Evolutionary conservation across 1,139 yeast species (phyloP).

Genomic region (Pichia sp.): DNA sequence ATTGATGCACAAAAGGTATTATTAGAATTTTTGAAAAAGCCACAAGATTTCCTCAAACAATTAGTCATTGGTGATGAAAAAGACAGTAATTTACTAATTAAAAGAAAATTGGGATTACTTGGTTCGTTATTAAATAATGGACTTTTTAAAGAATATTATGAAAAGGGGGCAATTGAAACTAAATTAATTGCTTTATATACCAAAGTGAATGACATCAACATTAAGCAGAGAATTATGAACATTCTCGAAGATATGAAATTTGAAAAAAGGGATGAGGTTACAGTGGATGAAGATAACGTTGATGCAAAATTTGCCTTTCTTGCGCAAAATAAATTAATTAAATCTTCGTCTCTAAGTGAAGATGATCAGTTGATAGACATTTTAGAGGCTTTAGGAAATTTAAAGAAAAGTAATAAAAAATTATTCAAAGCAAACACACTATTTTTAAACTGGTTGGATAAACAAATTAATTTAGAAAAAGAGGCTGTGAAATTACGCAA

Average conservation of each 20-base stretch:
- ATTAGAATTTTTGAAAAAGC: constrained; percentile 15
- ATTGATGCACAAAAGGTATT: constrained; percentile 47
- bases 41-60: constrained; percentile 17
- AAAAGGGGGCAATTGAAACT: constrained; percentile 9
- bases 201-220: constrained; percentile 19
- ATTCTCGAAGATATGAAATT: constrained; percentile 37
- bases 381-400: constrained; percentile 12
- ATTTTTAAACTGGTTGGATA: constrained; percentile 60
- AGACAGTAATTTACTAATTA: constrained; percentile 13
- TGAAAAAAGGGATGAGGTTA: constrained; percentile 18
- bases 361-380: constrained; percentile 6
- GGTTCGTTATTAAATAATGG: constrained; percentile 21
- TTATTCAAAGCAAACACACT: constrained; percentile 26
- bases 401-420: constrained; percentile 14
- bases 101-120: constrained; percentile 26
- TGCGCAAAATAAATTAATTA: constrained; percentile 5
- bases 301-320: constrained; percentile 8
- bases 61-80: constrained; percentile 9
- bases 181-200: constrained; percentile 20
- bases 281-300: background rate
- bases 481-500: constrained; percentile 2
- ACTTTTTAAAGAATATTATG: constrained; percentile 16
- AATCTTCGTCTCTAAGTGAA: background rate
- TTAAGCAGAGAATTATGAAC: constrained; percentile 35
- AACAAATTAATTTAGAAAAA: constrained; percentile 40